These are phyloP conservation scores for Castanopsis chinensis DNA, from an alignment of 306 rosid species.

Conservation along the genomic window DNA sequence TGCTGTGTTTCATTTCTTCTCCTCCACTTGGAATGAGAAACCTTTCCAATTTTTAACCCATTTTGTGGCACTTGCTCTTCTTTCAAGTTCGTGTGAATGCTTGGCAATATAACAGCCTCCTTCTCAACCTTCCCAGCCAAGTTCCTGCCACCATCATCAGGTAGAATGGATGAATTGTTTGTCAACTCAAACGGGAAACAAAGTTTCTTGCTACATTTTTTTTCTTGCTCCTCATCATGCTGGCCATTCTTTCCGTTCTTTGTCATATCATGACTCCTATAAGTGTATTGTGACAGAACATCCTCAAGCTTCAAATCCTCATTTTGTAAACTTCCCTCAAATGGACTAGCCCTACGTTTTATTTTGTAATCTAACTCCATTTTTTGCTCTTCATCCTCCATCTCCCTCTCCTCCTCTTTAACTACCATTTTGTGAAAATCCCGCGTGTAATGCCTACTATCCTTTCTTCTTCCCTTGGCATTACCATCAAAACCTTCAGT, in stretches of 20 bases:
- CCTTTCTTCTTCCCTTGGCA: not conserved
- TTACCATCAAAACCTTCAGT: not conserved
- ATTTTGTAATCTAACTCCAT: not conserved
- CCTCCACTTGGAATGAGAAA: not conserved
- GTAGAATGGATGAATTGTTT: not conserved
- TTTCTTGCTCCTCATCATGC: not conserved
- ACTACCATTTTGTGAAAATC: not conserved
- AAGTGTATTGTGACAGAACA: constrained; percentile 3
- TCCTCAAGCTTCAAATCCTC: constrained; percentile 11
- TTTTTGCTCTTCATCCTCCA: not conserved
- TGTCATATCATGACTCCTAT: not conserved
- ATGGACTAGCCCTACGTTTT: not conserved
- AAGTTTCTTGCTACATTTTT: not conserved
- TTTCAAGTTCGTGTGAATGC: not conserved
- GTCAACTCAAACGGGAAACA: not conserved
- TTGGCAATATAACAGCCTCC: not conserved
- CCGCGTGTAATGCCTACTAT: no score
- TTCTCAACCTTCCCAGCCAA: not conserved
- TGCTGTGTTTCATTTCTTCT: not conserved
- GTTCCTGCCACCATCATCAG: not conserved
- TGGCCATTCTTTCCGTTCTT: not conserved
- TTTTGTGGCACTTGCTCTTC: not conserved
- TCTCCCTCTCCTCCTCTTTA: not conserved
- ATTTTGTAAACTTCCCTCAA: not conserved
- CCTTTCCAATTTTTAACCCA: not conserved